Percentiles rank a stretch among this genome's conserved stretches.
phyloP scores from a whole-genome alignment of 352 stramenopile species.

The Phytophthora syringae region DNA sequence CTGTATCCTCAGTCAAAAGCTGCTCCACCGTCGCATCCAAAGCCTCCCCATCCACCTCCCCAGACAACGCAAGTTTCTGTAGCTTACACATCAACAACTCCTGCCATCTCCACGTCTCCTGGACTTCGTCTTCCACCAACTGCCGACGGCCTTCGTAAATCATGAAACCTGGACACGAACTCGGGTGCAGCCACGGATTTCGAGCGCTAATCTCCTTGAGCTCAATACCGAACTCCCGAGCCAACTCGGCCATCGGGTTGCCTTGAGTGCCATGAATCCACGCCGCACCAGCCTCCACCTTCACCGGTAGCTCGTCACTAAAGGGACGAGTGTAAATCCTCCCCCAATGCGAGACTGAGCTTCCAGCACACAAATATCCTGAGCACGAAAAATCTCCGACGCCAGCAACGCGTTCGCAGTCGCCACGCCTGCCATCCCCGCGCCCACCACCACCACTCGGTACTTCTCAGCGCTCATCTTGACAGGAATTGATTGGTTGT shows the following conservation, averaged over 20 bases:
- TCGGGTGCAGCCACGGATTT: constrained; percentile 64
- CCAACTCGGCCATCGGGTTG: constrained; percentile 49
- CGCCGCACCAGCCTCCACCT: constrained; percentile 55
- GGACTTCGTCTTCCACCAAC: constrained; percentile 37
- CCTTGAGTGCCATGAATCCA: constrained; percentile 60
- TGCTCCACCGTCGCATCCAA: constrained; percentile 39
- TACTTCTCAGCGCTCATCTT: constrained; percentile 18
- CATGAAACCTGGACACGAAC: constrained; percentile 50
- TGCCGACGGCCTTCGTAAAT: constrained; percentile 37
- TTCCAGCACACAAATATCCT: constrained; percentile 56
- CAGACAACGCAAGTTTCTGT: constrained; percentile 34
- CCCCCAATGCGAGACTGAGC: constrained; percentile 53
- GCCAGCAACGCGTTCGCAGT: constrained; percentile 43
- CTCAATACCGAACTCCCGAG: constrained; percentile 42
- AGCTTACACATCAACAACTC: constrained; percentile 51
- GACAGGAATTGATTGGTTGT: constrained; percentile 23
- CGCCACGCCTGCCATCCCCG: constrained; percentile 51
- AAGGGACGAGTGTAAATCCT: constrained; percentile 52
- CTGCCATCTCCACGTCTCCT: constrained; percentile 54
- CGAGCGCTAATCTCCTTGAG: constrained; percentile 54
- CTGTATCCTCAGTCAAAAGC: constrained; percentile 25
- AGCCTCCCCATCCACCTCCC: constrained; percentile 18
- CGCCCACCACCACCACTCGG: constrained; percentile 55
- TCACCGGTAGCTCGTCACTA: constrained; percentile 43
- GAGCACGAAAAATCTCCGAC: constrained; percentile 25